These are phyloP conservation scores for Colletotrichum limetticola DNA, from an alignment of 2,329 filamentous ascomycete species.

Conservation along the genomic window DNA sequence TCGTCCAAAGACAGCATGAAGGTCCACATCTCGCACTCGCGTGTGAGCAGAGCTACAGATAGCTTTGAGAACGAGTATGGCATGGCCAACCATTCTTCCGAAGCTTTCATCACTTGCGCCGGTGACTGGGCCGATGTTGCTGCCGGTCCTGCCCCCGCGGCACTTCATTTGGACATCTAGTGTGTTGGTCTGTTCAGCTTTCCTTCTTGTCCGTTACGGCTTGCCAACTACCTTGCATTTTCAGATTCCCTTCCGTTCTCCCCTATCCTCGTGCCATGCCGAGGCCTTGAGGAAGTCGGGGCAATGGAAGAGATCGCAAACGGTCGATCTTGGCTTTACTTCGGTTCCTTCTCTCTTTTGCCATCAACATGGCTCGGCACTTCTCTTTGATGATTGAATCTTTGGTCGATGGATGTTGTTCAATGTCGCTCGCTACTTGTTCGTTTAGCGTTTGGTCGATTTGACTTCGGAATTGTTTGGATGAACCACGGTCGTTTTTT, in stretches of 20 bases:
- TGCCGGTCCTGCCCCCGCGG: not conserved
- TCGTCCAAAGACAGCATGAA: conserved; percentile 29
- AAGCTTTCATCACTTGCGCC: conserved; percentile 13
- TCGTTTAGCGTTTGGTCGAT: not conserved
- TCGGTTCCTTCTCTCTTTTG: not conserved
- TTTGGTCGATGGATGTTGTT: not conserved
- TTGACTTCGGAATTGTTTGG: not conserved
- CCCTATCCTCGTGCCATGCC: not conserved
- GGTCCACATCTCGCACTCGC: conserved; percentile 15
- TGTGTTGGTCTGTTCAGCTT: not conserved
- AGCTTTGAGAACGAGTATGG: conserved; percentile 14
- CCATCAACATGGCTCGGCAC: not conserved
- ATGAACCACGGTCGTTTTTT: conserved; percentile 12
- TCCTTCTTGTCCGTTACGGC: not conserved
- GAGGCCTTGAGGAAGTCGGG: not conserved
- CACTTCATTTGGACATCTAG: not conserved
- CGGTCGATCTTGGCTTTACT: not conserved
- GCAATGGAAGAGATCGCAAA: not conserved
- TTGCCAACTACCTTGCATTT: not conserved
- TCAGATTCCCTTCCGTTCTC: not conserved
- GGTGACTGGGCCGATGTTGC: conserved; percentile 26
- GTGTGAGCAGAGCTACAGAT: conserved; percentile 5
- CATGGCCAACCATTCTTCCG: conserved; percentile 27
- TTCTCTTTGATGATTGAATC: not conserved
- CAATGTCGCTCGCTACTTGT: not conserved